Conservation (phyloP, 345 rosid species). For the Abelmoschus esculentus region DNA sequence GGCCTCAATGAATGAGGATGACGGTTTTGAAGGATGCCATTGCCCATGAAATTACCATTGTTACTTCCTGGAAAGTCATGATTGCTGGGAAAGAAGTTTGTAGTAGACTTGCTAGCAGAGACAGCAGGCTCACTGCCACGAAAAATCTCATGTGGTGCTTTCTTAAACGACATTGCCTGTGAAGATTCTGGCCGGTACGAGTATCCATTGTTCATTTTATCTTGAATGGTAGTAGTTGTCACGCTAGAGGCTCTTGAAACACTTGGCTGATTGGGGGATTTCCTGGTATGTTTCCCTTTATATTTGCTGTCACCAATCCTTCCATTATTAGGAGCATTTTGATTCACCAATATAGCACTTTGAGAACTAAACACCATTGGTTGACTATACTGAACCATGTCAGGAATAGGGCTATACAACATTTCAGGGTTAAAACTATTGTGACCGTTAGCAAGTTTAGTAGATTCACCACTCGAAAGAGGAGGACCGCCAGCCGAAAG, state of each 20-base stretch:
- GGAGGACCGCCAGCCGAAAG: too few species aligned
- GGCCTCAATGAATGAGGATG: conserved; percentile 33
- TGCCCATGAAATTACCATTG: conserved; percentile 26
- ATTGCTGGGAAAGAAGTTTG: conserved; percentile 34
- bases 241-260: too few species aligned
- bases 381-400: background rate
- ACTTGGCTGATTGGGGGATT: too few species aligned
- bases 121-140: conserved; percentile 35
- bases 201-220: conserved; percentile 26
- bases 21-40: conserved; percentile 26
- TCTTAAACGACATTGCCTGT: conserved; percentile 53
- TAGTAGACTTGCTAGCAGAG: conserved; percentile 26
- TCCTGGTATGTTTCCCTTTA: too few species aligned
- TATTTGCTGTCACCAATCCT: too few species aligned
- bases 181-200: conserved; percentile 26
- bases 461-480: background rate
- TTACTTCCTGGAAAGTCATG: conserved; percentile 26
- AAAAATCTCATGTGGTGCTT: conserved; percentile 76
- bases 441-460: conserved; percentile 29
- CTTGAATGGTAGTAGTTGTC: conserved; percentile 16
- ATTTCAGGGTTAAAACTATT: conserved; percentile 16
- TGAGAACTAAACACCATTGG: too few species aligned
- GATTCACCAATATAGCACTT: too few species aligned
- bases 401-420: conserved; percentile 22
- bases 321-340: too few species aligned